Conservation (phyloP, 139 green algal species). For the Ettlia oleoabundans region DNA sequence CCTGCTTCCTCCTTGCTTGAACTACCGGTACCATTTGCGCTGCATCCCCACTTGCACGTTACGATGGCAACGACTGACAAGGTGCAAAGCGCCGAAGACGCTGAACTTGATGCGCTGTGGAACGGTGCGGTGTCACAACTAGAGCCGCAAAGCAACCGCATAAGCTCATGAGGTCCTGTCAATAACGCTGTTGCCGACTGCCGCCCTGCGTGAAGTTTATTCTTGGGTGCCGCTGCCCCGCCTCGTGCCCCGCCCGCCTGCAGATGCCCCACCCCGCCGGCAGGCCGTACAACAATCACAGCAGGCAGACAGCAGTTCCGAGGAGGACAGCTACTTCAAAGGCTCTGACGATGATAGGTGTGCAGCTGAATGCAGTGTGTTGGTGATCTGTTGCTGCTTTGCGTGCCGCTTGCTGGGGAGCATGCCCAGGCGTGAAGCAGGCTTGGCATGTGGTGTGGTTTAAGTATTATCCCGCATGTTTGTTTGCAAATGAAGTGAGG, state of each 20-base stretch:
- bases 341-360: conserved; percentile 20
- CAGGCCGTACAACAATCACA: background rate
- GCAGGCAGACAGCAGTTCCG: conserved; percentile 16
- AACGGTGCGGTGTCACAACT: background rate
- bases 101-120: conserved; percentile 38
- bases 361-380: background rate
- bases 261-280: background rate
- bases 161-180: background rate
- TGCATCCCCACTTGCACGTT: too few relatives aligned
- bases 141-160: background rate
- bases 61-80: too few relatives aligned
- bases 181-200: too few relatives aligned
- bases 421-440: too few relatives aligned
- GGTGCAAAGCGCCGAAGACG: too few relatives aligned
- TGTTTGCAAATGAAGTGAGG: conserved; percentile 1
- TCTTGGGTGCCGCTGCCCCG: too few relatives aligned
- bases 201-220: background rate
- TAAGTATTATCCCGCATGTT: too few relatives aligned
- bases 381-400: background rate
- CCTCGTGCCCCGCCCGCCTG: too few relatives aligned
- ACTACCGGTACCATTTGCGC: too few relatives aligned
- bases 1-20: too few relatives aligned
- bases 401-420: background rate
- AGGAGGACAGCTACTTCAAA: conserved; percentile 40
- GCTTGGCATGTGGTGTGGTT: too few relatives aligned